A percentile compares a stretch with the other conserved stretches of the same genome.
These are phyloP conservation scores for Scutellaria barbata DNA, from an alignment of 257 asterid species.

Conservation along the genomic window DNA sequence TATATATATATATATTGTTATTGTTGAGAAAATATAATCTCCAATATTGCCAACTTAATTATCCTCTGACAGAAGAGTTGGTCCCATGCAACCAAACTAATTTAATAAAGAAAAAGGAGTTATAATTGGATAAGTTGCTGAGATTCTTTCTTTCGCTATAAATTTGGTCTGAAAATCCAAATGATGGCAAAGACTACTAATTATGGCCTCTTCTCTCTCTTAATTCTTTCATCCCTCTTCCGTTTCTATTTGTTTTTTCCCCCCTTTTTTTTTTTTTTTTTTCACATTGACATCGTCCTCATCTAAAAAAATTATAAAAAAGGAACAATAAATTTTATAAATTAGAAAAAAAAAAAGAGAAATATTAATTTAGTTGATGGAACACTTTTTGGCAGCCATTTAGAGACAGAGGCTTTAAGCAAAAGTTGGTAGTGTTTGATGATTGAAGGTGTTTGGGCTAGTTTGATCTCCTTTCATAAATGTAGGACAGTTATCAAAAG, in stretches of 20 bases:
- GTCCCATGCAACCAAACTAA: slow-evolving; percentile 33
- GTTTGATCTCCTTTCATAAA: slow-evolving; percentile 45
- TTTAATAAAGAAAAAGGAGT: slow-evolving; percentile 28
- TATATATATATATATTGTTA: too few species aligned
- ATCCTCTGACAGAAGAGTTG: slow-evolving; percentile 43
- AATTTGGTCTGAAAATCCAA: slow-evolving; percentile 49
- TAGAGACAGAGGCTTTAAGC: too few species aligned
- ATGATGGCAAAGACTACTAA: slow-evolving; percentile 65
- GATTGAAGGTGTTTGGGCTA: slow-evolving; percentile 50
- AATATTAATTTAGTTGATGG: too few species aligned
- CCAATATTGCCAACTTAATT: slow-evolving; percentile 42
- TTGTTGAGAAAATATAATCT: neutral
- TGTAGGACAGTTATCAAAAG: slow-evolving; percentile 60
- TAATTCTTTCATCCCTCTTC: slow-evolving; percentile 37
- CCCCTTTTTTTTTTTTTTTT: too few species aligned
- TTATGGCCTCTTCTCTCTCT: slow-evolving; percentile 45
- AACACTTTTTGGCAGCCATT: too few species aligned
- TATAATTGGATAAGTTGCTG: slow-evolving; percentile 41
- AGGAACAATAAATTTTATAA: too few species aligned
- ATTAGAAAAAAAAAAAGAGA: too few species aligned
- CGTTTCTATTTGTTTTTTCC: neutral
- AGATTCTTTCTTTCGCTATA: slow-evolving; percentile 42
- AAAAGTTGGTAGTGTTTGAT: slow-evolving; percentile 40
- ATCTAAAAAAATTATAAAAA: too few species aligned
- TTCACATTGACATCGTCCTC: too few species aligned